Evolutionary conservation across 2,329 filamentous ascomycete genomes (phyloP), one percentile per base, ranked within the genome.

Genomic region (Hymenoscyphus fructigenus): DNA sequence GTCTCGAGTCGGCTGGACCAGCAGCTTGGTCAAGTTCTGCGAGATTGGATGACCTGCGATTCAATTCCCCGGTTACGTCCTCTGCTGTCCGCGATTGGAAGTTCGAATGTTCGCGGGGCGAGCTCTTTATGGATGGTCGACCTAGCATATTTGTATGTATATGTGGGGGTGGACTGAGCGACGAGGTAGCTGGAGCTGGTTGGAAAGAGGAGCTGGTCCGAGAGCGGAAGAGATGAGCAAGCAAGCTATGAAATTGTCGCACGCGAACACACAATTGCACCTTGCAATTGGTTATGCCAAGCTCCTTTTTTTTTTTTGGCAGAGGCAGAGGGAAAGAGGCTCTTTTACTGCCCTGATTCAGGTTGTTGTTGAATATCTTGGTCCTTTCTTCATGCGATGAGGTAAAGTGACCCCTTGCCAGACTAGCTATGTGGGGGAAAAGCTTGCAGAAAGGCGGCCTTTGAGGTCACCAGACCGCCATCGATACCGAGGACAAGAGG

Each of bases 21-120:
- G 17, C 28, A n/a, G 9, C 53, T 26, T 57, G 57, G 20, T 65
- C 41, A 26, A 64, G 47, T 44, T 70, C 67, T 28, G 64, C 62
- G 17, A 65, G 20, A 14, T 65, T 64, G 38, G 76, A 77, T 44
- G 65, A 74, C 15, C 79, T 77, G 57, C 80, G 76, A 61, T 78
- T 76, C 63, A 83, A 72, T 65, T 81, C 79, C 62, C 78, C 77
- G 53, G 76, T 75, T 61, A 79, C 76, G 69, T 83, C 81, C 59
- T 74, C 76, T 26, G 81, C 80, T 26, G 80, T 78, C 20, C 78
- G 75, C 23, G 80, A 73, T 59, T 79, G 76, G 69, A 83, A 83
- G 67, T 78, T 82, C 34, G 80, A 70, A 77, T 70, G 74, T 57
- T 65, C 68, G 57, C 72, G 72, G 9, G 61, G 32, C 3, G 60